A percentile compares a stretch with the other conserved stretches of the same genome.
phyloP scores from a whole-genome alignment of 495 filamentous ascomycete genomes.

The Thozetella sp. region DNA sequence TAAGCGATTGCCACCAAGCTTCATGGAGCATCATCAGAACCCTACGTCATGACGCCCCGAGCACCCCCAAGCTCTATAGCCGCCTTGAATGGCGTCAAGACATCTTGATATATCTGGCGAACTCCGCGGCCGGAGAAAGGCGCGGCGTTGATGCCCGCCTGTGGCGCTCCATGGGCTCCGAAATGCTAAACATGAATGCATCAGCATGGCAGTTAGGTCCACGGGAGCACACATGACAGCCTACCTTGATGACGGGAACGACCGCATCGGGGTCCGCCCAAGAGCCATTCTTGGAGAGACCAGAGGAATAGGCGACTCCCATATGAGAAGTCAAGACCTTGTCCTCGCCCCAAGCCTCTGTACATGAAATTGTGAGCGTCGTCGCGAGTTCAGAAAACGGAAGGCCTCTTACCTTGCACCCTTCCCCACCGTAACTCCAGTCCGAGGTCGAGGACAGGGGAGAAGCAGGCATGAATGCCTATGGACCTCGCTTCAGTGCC shows the following conservation, averaged over 20 bases:
- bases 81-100: slow-evolving; percentile 38
- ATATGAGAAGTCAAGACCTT: slow-evolving; percentile 39
- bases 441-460: slow-evolving; percentile 42
- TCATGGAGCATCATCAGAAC: not conserved
- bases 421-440: slow-evolving; percentile 43
- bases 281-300: slow-evolving; percentile 37
- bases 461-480: slow-evolving; percentile 40
- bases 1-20: not conserved
- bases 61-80: slow-evolving; percentile 38
- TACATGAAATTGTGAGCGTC: too few relatives aligned
- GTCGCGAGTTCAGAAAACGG: not conserved
- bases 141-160: slow-evolving; percentile 37
- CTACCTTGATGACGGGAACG: slow-evolving; percentile 35
- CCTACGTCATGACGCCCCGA: slow-evolving; percentile 41
- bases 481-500: slow-evolving; percentile 38
- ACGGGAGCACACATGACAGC: not conserved
- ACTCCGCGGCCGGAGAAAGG: slow-evolving; percentile 37
- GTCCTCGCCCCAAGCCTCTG: slow-evolving; percentile 46
- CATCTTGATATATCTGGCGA: slow-evolving; percentile 36
- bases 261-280: slow-evolving; percentile 37
- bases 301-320: slow-evolving; percentile 38
- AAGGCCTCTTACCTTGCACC: slow-evolving; percentile 26
- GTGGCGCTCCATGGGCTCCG: slow-evolving; percentile 36
- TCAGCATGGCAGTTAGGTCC: not conserved
- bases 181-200: slow-evolving; percentile 27